Base-by-base conservation (phyloP, 2,329 filamentous ascomycete species). In the Hypoxylon sp. region DNA sequence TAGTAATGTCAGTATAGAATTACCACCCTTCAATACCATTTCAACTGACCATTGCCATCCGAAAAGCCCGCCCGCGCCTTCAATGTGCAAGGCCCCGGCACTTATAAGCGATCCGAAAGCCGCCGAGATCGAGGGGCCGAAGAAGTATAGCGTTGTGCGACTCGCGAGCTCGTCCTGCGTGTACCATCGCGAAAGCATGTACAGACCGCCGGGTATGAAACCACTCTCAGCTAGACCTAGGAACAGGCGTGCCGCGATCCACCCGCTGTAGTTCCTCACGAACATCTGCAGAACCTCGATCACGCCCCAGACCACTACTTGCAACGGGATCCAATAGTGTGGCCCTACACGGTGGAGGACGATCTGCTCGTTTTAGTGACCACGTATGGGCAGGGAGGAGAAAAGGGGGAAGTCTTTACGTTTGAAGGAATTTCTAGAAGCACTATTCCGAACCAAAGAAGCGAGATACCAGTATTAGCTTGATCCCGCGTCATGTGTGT, bases 391-490 rank as follows among this genome's bases (percentile, higher is more conserved):
- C 25, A 27, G 2, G 25, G 22, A 20, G 27, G 40, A 8, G 20
- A n/a, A 46, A 31, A 5, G 33, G n/a, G 14, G 20, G 6, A 14
- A 13, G 33, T 10, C 13, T 48, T 51, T 20, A 73, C 69, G n/a
- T 73, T 73, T 1, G 69, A 71, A 10, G 71, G 71, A 33, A 73
- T 73, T 53, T 73, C 71, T 13, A 73, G 66, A 4, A 73, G 54
- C 54, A 73, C 71, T 42, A 73, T 73, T 1, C 71, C 71, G 40
- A 71, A 68, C 69, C 69, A 71, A n/a, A 71, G 69, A 20, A 71
- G 62, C 33, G 71, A 73, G 25, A 73, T 57, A 6, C 69, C 71
- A 8, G 69, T 73, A 37, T 73, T 73, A 2, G 71, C 71, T 37
- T 73, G 66, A 42, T 73, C 71, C 33, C 71, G 66, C 40, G 71